phyloP scores from a whole-genome alignment of 208 protist genomes.

The Crithidia bombi region DNA sequence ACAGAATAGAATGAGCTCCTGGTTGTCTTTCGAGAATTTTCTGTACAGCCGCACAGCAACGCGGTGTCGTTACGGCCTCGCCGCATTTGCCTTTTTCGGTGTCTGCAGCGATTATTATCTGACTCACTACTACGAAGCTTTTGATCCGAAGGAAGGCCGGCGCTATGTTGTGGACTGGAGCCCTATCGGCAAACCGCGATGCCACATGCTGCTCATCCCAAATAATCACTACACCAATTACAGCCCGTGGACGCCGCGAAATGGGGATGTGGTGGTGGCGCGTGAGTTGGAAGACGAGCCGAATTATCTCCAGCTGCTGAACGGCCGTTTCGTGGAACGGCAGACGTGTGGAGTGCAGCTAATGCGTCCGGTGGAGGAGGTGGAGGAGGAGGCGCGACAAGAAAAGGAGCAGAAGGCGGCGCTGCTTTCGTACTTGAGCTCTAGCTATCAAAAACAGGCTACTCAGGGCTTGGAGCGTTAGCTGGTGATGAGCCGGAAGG shows the following conservation, averaged over 20 bases:
- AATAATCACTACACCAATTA: conserved; percentile 87
- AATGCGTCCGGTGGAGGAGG: conserved; percentile 63
- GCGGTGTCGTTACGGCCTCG: conserved; percentile 67
- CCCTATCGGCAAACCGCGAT: conserved; percentile 72
- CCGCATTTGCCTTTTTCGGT: conserved; percentile 58
- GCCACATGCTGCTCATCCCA: conserved; percentile 76
- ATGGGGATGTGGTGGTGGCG: conserved; percentile 83
- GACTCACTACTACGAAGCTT: conserved; percentile 82
- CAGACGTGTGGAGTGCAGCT: conserved; percentile 79
- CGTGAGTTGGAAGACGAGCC: conserved; percentile 66
- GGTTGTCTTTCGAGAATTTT: conserved; percentile 80
- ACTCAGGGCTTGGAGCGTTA: neutral
- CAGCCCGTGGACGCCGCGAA: conserved; percentile 83
- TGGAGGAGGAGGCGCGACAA: conserved; percentile 21
- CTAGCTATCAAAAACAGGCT: neutral
- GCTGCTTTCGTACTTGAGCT: conserved; percentile 9
- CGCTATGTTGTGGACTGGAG: conserved; percentile 82
- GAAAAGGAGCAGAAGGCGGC: conserved; percentile 20
- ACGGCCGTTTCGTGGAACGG: conserved; percentile 81
- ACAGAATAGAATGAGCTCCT: conserved; percentile 70
- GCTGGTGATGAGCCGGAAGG: too few species aligned
- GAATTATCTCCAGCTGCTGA: conserved; percentile 83
- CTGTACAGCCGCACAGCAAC: conserved; percentile 60
- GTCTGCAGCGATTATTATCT: conserved; percentile 86
- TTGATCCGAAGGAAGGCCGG: conserved; percentile 59